Evolutionary conservation across 2,329 filamentous ascomycete species (phyloP).

Genomic region (Aquanectria penicillioides): DNA sequence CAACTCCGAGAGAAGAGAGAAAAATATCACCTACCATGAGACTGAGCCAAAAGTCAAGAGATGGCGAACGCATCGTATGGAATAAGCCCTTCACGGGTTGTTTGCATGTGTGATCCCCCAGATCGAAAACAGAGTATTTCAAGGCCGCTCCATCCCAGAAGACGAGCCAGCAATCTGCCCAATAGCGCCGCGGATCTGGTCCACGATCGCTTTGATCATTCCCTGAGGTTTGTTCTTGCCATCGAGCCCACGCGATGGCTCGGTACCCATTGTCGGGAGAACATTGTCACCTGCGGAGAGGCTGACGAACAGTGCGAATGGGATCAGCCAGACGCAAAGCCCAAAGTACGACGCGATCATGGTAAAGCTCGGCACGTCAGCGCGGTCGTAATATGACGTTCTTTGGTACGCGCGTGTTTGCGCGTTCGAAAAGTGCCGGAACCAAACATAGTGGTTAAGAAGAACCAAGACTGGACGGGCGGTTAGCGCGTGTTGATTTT

Average conservation of each 20-base stretch:
- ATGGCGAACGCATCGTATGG: neutral
- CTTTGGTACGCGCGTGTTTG: constrained; percentile 67
- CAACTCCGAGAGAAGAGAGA: neutral
- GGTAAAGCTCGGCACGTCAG: constrained; percentile 81
- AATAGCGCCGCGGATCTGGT: constrained; percentile 64
- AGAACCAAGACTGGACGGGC: constrained; percentile 77
- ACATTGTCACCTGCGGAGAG: constrained; percentile 95
- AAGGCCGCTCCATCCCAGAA: constrained; percentile 38
- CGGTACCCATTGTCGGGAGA: constrained; percentile 86
- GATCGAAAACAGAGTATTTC: constrained; percentile 14
- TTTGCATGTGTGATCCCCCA: neutral
- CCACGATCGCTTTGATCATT: constrained; percentile 73
- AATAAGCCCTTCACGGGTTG: neutral
- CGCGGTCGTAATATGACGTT: constrained; percentile 70
- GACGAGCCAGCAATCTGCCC: constrained; percentile 54
- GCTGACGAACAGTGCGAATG: constrained; percentile 94
- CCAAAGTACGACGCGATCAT: constrained; percentile 98
- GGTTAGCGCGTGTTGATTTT: constrained; percentile 28
- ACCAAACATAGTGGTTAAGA: constrained; percentile 95
- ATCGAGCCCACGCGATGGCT: constrained; percentile 57
- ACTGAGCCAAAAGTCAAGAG: neutral
- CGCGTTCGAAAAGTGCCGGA: constrained; percentile 83
- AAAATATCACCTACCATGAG: constrained; percentile 22
- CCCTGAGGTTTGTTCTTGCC: constrained; percentile 67
- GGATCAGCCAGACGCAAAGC: constrained; percentile 94